phyloP scores from a whole-genome alignment of 2,329 filamentous ascomycete genomes.

The Cladobotryum protrusum region DNA sequence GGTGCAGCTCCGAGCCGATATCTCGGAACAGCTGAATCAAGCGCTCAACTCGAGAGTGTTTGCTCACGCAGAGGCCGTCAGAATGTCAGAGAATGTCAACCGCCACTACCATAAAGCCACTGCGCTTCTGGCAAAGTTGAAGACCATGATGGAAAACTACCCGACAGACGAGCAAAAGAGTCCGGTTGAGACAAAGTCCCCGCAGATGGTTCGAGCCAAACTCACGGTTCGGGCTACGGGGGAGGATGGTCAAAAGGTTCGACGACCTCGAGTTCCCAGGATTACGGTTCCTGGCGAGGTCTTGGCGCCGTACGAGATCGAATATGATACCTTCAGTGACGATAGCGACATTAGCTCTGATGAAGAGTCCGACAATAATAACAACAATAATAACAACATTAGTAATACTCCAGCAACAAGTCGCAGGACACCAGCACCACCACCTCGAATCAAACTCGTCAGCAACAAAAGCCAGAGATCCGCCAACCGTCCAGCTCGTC shows the following conservation, averaged over 20 bases:
- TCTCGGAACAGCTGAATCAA: slow-evolving; percentile 51
- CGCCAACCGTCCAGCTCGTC: slow-evolving; percentile 34
- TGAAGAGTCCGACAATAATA: slow-evolving; percentile 35
- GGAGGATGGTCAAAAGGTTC: slow-evolving; percentile 40
- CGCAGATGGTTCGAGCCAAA: slow-evolving; percentile 46
- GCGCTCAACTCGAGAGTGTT: slow-evolving; percentile 52
- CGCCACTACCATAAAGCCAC: slow-evolving; percentile 57
- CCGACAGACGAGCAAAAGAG: slow-evolving; percentile 48
- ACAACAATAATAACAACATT: too few relatives aligned
- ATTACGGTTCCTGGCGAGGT: slow-evolving; percentile 63
- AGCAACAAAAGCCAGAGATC: slow-evolving; percentile 38
- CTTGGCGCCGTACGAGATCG: slow-evolving; percentile 57
- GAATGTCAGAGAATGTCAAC: slow-evolving; percentile 58
- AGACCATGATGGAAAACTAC: slow-evolving; percentile 55
- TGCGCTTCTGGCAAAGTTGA: slow-evolving; percentile 52
- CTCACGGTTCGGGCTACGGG: slow-evolving; percentile 38
- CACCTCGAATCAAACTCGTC: slow-evolving; percentile 46
- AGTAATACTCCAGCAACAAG: slow-evolving; percentile 26
- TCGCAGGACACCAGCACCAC: slow-evolving; percentile 29
- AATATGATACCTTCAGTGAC: slow-evolving; percentile 53
- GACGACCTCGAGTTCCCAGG: slow-evolving; percentile 43
- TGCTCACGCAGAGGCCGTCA: slow-evolving; percentile 54
- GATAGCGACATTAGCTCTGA: slow-evolving; percentile 49
- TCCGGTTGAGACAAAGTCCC: slow-evolving; percentile 47
- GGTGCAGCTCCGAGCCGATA: slow-evolving; percentile 49